Conservation (phyloP, 352 stramenopile genomes). For the Phytophthora vignae region DNA sequence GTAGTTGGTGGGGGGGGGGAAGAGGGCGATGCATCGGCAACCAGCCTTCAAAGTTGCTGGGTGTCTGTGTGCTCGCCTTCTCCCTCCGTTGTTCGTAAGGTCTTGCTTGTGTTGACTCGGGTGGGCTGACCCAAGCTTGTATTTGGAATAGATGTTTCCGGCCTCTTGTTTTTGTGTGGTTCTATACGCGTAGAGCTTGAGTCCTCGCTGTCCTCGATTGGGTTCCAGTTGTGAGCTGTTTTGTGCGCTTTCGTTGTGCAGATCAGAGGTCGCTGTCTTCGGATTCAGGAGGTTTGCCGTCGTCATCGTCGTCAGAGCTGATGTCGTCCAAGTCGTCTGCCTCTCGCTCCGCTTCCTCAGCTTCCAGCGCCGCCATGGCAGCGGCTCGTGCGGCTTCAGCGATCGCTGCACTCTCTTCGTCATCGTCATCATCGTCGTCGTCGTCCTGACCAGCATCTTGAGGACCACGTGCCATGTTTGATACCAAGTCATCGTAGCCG, state of each 20-base stretch:
- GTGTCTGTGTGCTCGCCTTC: slow-evolving; percentile 6
- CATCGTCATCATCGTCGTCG: slow-evolving; percentile 38
- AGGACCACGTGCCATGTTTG: slow-evolving; percentile 24
- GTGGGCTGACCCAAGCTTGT: slow-evolving; percentile 29
- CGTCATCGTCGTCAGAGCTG: slow-evolving; percentile 44
- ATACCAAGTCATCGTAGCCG: slow-evolving; percentile 66
- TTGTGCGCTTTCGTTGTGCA: neutral
- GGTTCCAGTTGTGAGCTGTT: neutral
- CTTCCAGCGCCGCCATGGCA: slow-evolving; percentile 45
- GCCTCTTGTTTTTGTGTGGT: slow-evolving; percentile 20
- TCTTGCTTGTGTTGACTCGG: slow-evolving; percentile 20
- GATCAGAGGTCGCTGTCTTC: slow-evolving; percentile 71
- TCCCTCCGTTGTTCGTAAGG: slow-evolving; percentile 11
- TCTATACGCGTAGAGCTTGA: neutral
- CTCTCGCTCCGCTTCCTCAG: slow-evolving; percentile 29
- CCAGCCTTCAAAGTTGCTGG: slow-evolving; percentile 17
- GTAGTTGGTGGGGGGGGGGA: neutral
- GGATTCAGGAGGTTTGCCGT: slow-evolving; percentile 45
- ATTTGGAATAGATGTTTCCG: slow-evolving; percentile 47
- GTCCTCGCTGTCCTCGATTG: slow-evolving; percentile 6
- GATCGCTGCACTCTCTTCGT: slow-evolving; percentile 20
- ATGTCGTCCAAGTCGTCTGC: slow-evolving; percentile 52
- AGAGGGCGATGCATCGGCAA: neutral
- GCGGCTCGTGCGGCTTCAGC: slow-evolving; percentile 35
- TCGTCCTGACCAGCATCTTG: slow-evolving; percentile 21